Conservation (phyloP, 306 rosid genomes). For the Herpetospermum pedunculosum region DNA sequence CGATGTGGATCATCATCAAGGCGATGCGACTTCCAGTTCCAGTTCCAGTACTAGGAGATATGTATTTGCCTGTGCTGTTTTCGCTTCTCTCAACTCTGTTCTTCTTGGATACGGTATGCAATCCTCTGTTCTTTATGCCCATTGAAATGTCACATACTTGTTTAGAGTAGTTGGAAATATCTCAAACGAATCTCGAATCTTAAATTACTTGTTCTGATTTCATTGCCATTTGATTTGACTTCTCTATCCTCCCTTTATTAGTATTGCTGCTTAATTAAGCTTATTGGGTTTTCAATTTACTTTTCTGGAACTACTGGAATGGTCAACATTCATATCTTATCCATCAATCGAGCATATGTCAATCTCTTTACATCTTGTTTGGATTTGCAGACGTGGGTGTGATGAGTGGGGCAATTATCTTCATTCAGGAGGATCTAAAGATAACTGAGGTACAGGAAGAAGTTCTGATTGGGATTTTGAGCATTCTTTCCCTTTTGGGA, state of each 20-base stretch:
- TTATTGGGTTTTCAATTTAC: not conserved
- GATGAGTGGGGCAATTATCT: slow-evolving; percentile 96
- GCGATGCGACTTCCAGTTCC: slow-evolving; percentile 26
- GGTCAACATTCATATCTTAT: not conserved
- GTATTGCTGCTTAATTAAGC: not conserved
- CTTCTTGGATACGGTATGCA: slow-evolving; percentile 87
- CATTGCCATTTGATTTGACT: not conserved
- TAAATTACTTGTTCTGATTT: not conserved
- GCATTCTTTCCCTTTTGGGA: slow-evolving; percentile 75
- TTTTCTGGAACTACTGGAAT: not conserved
- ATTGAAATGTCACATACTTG: not conserved
- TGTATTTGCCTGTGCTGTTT: slow-evolving; percentile 77
- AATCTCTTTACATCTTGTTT: slow-evolving; percentile 6
- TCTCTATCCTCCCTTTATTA: not conserved
- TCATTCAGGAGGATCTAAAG: slow-evolving; percentile 77
- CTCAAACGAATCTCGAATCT: not conserved
- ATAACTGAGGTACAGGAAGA: slow-evolving; percentile 71
- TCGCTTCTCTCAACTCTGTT: slow-evolving; percentile 91
- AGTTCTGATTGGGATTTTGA: slow-evolving; percentile 72
- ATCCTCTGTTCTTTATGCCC: not conserved
- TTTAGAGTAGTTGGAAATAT: not conserved
- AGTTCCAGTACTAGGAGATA: slow-evolving; percentile 43
- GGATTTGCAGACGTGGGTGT: slow-evolving; percentile 98
- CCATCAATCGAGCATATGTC: not conserved
- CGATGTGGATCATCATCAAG: slow-evolving; percentile 24